Conservation (phyloP, 495 filamentous ascomycete species). For the Penicillium chermesinum region DNA sequence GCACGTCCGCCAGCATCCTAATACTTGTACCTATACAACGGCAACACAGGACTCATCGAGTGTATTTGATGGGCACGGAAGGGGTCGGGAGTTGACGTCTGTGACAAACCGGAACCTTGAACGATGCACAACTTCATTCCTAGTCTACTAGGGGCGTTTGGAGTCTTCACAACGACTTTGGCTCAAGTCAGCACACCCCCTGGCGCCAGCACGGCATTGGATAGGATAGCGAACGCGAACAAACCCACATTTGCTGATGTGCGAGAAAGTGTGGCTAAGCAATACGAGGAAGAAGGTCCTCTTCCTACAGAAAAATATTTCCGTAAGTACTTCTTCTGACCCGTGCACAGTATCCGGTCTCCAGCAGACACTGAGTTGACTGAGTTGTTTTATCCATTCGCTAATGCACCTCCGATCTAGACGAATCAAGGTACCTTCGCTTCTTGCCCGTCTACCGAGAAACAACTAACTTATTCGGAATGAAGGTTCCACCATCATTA, state of each 20-base stretch:
- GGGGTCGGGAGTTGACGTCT: neutral
- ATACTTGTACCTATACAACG: conserved; percentile 3
- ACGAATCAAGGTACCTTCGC: conserved; percentile 50
- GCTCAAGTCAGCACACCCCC: conserved; percentile 1
- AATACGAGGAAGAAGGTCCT: conserved; percentile 41
- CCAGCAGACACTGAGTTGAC: neutral
- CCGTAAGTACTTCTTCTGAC: conserved; percentile 52
- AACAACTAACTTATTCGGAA: conserved; percentile 1
- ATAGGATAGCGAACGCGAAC: neutral
- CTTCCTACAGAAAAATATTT: conserved; percentile 56
- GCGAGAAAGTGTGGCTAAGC: conserved; percentile 37
- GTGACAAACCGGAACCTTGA: neutral
- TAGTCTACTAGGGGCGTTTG: conserved; percentile 17
- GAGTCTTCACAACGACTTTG: conserved; percentile 14
- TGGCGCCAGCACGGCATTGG: neutral
- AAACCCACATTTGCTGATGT: conserved; percentile 38
- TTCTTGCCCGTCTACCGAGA: conserved; percentile 6
- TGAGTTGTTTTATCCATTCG: conserved; percentile 5
- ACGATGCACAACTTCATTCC: conserved; percentile 12
- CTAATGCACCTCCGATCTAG: too few species aligned
- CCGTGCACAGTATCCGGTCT: too few species aligned
- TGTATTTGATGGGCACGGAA: too few species aligned
- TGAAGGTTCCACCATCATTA: conserved; percentile 57
- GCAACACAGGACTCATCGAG: neutral
- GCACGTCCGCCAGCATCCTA: neutral